Conservation (phyloP, 2,329 filamentous ascomycete species). For the Fusarium annulatum region DNA sequence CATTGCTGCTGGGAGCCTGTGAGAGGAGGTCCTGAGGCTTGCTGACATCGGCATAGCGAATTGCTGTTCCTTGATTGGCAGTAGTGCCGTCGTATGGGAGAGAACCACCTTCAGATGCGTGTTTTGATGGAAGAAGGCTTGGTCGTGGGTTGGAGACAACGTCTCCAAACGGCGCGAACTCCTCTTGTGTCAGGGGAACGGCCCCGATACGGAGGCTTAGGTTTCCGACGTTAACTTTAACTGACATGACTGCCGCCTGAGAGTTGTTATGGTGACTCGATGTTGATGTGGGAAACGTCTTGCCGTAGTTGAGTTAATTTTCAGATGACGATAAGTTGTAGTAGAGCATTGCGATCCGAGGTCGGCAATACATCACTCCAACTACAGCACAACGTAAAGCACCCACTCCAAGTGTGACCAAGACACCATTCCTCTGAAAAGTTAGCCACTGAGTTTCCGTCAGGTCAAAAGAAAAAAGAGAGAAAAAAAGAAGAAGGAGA, state of each 20-base stretch:
- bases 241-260: slow-evolving; percentile 34
- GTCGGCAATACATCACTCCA: neutral
- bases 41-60: slow-evolving; percentile 88
- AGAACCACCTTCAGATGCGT: slow-evolving; percentile 53
- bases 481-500: no score
- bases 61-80: slow-evolving; percentile 87
- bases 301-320: slow-evolving; percentile 10
- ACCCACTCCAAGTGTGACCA: neutral
- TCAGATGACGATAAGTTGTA: neutral
- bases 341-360: slow-evolving; percentile 6
- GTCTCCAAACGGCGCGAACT: slow-evolving; percentile 84
- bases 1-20: slow-evolving; percentile 66
- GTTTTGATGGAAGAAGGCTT: slow-evolving; percentile 61
- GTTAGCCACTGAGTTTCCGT: neutral
- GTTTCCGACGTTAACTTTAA: slow-evolving; percentile 42
- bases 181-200: slow-evolving; percentile 72
- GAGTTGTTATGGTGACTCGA: neutral
- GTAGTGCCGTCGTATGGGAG: slow-evolving; percentile 63
- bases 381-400: slow-evolving; percentile 56
- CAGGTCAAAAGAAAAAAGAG: neutral
- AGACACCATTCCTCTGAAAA: neutral
- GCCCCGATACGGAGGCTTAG: slow-evolving; percentile 60
- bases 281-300: neutral
- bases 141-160: slow-evolving; percentile 80
- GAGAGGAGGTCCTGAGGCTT: slow-evolving; percentile 76